Base-by-base conservation (phyloP, 768 basidiomycete genomes). In the Naganishia friedmannii region DNA sequence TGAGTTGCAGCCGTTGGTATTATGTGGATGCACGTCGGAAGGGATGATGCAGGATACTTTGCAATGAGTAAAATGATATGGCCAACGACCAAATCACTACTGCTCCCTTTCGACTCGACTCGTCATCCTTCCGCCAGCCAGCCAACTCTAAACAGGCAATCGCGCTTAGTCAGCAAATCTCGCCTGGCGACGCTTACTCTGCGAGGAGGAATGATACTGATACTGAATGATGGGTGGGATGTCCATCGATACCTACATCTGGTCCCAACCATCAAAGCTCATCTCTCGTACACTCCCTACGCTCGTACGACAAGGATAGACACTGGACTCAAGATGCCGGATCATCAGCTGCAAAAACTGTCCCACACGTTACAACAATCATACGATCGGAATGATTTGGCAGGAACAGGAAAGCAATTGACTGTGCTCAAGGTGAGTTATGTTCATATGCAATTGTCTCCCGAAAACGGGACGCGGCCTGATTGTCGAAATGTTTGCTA, bases 391-490 rank as follows among this genome's bases (percentile, higher is more conserved):
- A 53, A 60, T 21, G 69, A 70, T 42, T 29, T 65, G 1, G 28
- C 3, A 15, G 37, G 32, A 21, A 60, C 69, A n/a, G 69, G 69
- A 37, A 70, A 70, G 53, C 69, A 70, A 17, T 56, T 70, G 69
- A 70, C 60, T 12, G 31, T 29, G 10, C 37, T 56, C 69, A 70
- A 70, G 63, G 69, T 70, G 19, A 19, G 69, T 45, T 45, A 26
- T 29, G 15, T 28, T 8, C 42, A 5, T 2, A 5, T 8, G 54
- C 45, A 46, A 26, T 6, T 1, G 15, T n/a, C 48, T 23, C n/a
- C 23, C 6, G 15, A 7, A 21, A 3, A 51, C 23, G 48, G 1
- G 23, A 21, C 15, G 48, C 3, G 23, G 7, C n/a, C 51, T 57
- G 69, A 56, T 56, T 46, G 29, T n/a, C 1, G 19, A 48, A 8